These are phyloP conservation scores for Colletotrichum limetticola DNA, from an alignment of 2,329 filamentous ascomycete species.

Conservation along the genomic window DNA sequence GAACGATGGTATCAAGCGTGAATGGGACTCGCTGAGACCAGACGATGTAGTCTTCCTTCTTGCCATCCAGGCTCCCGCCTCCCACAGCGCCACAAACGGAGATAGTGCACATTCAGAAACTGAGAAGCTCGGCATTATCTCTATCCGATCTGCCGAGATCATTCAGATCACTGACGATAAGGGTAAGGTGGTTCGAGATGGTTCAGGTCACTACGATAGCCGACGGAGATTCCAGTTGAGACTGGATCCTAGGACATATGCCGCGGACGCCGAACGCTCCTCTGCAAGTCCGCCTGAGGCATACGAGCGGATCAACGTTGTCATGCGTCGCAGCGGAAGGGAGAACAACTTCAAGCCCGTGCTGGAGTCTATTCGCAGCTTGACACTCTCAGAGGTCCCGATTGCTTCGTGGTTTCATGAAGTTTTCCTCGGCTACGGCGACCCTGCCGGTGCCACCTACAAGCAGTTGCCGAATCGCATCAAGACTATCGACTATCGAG, in stretches of 20 bases:
- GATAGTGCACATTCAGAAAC: slow-evolving; percentile 55
- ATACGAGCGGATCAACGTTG: slow-evolving; percentile 86
- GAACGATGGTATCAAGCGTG: slow-evolving; percentile 78
- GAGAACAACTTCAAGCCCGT: slow-evolving; percentile 99
- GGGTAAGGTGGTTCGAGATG: slow-evolving; percentile 76
- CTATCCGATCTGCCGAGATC: slow-evolving; percentile 85
- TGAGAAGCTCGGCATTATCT: slow-evolving; percentile 74
- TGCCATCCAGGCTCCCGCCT: slow-evolving; percentile 72
- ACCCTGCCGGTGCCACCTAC: slow-evolving; percentile 88
- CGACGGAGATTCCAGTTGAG: slow-evolving; percentile 81
- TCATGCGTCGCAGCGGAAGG: slow-evolving; percentile 83
- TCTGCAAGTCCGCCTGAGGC: slow-evolving; percentile 78
- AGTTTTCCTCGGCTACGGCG: slow-evolving; percentile 96
- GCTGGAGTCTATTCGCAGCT: slow-evolving; percentile 87
- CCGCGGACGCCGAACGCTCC: slow-evolving; percentile 75
- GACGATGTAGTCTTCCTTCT: slow-evolving; percentile 93
- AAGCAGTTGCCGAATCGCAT: slow-evolving; percentile 83
- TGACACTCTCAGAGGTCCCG: slow-evolving; percentile 86
- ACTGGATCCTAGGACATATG: slow-evolving; percentile 82
- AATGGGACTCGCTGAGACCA: slow-evolving; percentile 89
- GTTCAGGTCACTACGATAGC: slow-evolving; percentile 70
- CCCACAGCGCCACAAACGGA: slow-evolving; percentile 65
- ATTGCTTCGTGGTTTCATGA: slow-evolving; percentile 94
- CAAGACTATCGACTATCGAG: slow-evolving; percentile 85
- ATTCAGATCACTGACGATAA: slow-evolving; percentile 89